These are phyloP conservation scores for Wallemia mellicola DNA, from an alignment of 1,284 basidiomycete species.

Conservation along the genomic window DNA sequence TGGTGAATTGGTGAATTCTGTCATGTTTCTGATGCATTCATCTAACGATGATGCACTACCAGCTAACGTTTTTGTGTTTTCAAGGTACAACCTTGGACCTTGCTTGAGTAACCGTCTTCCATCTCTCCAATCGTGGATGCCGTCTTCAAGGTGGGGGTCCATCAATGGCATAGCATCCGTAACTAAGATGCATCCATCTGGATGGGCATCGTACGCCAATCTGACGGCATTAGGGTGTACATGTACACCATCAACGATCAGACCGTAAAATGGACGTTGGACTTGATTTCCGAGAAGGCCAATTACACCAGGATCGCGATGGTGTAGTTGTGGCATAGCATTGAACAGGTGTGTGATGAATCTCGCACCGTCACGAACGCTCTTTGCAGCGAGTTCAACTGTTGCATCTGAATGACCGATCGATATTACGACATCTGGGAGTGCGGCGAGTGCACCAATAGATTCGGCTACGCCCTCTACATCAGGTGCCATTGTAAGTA, in stretches of 20 bases:
- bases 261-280: constrained; percentile 46
- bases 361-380: constrained; percentile 25
- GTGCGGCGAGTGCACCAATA: constrained; percentile 24
- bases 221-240: constrained; percentile 66
- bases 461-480: constrained; percentile 44
- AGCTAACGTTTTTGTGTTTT: constrained; percentile 58
- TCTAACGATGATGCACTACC: constrained; percentile 55
- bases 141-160: constrained; percentile 53
- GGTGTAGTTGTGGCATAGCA: constrained; percentile 36
- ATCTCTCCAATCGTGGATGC: constrained; percentile 59
- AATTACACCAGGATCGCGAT: constrained; percentile 28
- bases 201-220: constrained; percentile 49
- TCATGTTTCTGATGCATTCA: constrained; percentile 55
- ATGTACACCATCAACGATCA: constrained; percentile 74
- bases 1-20: constrained; percentile 29
- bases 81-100: constrained; percentile 47
- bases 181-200: constrained; percentile 56
- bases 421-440: constrained; percentile 31
- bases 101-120: constrained; percentile 44
- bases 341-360: constrained; percentile 81
- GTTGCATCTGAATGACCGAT: constrained; percentile 36
- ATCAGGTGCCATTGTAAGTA: constrained; percentile 65
- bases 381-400: background rate
- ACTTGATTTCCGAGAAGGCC: constrained; percentile 53
- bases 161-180: constrained; percentile 70